These are phyloP conservation scores for Ambrosia hybrid DNA, from an alignment of 140 eudicot species.

Conservation along the genomic window DNA sequence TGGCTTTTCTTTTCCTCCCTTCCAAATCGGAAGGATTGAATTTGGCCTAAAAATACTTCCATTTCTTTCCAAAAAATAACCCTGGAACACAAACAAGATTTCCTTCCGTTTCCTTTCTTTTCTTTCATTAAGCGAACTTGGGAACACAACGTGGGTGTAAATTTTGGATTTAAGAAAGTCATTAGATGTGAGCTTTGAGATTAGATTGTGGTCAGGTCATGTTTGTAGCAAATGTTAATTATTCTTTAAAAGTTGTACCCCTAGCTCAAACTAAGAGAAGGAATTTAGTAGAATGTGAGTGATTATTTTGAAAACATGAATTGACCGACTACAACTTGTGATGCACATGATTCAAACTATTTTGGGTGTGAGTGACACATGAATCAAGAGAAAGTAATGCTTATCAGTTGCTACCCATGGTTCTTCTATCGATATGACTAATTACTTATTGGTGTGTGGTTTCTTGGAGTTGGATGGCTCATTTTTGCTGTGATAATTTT, in stretches of 20 bases:
- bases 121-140: too few species aligned
- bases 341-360: not conserved
- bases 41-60: too few species aligned
- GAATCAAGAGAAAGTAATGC: not conserved
- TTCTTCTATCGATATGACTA: not conserved
- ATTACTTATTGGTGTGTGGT: not conserved
- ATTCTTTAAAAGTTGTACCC: not conserved
- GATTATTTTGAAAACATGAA: not conserved
- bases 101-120: too few species aligned
- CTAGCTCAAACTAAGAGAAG: not conserved
- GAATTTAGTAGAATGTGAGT: not conserved
- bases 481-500: not conserved
- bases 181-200: conserved; percentile 1
- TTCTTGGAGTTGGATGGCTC: not conserved
- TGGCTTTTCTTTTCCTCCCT: too few species aligned
- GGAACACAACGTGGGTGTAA: not conserved
- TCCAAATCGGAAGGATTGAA: too few species aligned
- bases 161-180: not conserved
- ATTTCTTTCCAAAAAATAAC: too few species aligned
- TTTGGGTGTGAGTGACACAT: conserved; percentile 7
- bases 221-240: not conserved
- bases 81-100: too few species aligned
- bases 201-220: conserved; percentile 2
- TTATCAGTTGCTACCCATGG: not conserved
- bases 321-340: not conserved